Evolutionary conservation across 2,329 filamentous ascomycete species (phyloP), one percentile per base, ranked within the genome.

Genomic region (Pseudogymnoascus sp.): DNA sequence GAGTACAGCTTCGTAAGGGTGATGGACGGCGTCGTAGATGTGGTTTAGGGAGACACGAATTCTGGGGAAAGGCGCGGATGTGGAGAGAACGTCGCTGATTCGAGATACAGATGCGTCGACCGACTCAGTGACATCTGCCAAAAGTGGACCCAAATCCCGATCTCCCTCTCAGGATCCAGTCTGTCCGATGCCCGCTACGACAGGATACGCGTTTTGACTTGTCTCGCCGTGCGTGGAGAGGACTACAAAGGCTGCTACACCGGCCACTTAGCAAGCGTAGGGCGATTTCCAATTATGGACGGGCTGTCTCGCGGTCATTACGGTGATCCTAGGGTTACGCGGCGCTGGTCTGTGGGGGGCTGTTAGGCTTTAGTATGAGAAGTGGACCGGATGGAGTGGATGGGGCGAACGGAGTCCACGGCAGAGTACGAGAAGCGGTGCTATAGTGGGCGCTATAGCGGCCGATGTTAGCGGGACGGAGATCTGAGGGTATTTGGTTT

Each of bases 401-500:
- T 16, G 25, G 28, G 51, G 28, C 25, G 51, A 57, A 57, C n/a
- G 51, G 19, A 19, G n/a, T 14, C 8, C 51, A 57, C n/a, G 10
- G 25, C 51, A 34, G 23, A 34, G 23, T 54, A 54, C 14, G 48
- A 54, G 51, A 57, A 57, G n/a, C n/a, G 51, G 25, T 19, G 23
- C 51, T 19, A 34, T 57, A 57, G 28, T 34, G n/a, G n/a, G 51
- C 25, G 28, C 25, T 57, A 57, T 34, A 34, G 51, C 14, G 28
- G 25, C 25, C 25, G 25, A 34, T 57, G 25, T 19, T 57, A 57
- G 51, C 28, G 51, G 51, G n/a, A 57, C 10, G 51, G 25, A 25
- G 51, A 57, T 57, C 51, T 57, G 51, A 34, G 51, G 51, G 51
- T 34, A 57, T 57, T 57, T 57, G 28, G 51, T 57, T 57, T 57